Percentiles rank a stretch among this genome's conserved stretches.
Evolutionary conservation across 1,284 basidiomycete species (phyloP).

Genomic region (Heterobasidion annosum): DNA sequence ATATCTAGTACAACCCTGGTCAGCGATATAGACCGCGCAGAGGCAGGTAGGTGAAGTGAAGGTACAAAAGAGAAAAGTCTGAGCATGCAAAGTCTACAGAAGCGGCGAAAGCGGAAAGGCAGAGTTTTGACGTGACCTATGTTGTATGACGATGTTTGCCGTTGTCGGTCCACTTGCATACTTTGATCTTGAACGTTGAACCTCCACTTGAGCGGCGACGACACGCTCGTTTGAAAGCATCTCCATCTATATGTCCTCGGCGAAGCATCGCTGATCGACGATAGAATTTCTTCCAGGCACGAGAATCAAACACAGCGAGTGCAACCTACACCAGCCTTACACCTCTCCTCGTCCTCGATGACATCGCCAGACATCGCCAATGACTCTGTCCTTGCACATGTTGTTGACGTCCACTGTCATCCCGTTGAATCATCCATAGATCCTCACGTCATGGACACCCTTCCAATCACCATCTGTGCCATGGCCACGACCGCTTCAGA

Average conservation of each 20-base stretch:
- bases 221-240: too few species aligned
- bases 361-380: conserved; percentile 13
- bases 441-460: conserved; percentile 33
- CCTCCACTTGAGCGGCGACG: background rate
- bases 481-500: conserved; percentile 63
- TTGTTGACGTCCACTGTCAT: conserved; percentile 77
- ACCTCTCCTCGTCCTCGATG: background rate
- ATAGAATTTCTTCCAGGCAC: too few species aligned
- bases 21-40: background rate
- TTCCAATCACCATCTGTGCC: conserved; percentile 60
- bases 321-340: background rate
- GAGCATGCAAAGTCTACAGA: background rate
- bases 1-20: conserved; percentile 4
- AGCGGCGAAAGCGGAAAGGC: background rate
- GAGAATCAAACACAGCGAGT: too few species aligned
- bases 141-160: background rate
- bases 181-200: background rate
- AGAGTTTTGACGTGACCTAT: background rate
- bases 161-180: background rate
- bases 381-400: conserved; percentile 43
- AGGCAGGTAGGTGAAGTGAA: background rate
- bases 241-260: too few species aligned
- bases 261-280: too few species aligned
- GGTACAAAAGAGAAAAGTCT: background rate
- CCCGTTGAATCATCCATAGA: conserved; percentile 48